Evolutionary conservation across 139 green algal genomes (phyloP).

Genomic region (Coelastrella sp.): DNA sequence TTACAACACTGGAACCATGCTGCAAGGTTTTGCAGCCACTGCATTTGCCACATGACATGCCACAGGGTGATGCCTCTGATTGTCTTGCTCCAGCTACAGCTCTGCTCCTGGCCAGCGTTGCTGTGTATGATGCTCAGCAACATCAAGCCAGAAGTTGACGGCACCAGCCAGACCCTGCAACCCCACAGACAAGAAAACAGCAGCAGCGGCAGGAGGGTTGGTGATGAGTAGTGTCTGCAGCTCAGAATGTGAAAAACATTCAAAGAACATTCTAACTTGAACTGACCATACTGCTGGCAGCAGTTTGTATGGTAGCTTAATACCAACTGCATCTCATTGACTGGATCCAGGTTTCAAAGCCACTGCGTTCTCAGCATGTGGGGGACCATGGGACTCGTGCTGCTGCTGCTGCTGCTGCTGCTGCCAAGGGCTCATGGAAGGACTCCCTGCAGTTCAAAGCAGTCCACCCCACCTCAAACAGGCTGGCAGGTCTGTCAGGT

Average conservation of each 20-base stretch:
- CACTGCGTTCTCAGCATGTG: too few relatives aligned
- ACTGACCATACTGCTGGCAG: not conserved
- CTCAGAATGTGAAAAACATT: not conserved
- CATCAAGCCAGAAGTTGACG: constrained; percentile 67
- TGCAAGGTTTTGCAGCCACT: too few relatives aligned
- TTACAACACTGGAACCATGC: too few relatives aligned
- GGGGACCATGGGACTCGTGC: too few relatives aligned
- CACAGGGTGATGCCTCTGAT: too few relatives aligned
- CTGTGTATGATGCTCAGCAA: constrained; percentile 45
- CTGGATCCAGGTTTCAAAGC: too few relatives aligned
- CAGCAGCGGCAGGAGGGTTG: constrained; percentile 10
- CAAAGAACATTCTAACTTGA: too few relatives aligned
- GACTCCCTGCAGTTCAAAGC: not conserved
- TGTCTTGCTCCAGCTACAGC: constrained; percentile 2
- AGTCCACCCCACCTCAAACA: constrained; percentile 64
- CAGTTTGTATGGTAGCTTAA: not conserved
- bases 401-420: not conserved
- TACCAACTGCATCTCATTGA: not conserved
- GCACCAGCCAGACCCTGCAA: constrained; percentile 56
- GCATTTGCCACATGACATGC: too few relatives aligned
- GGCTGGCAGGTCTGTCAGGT: constrained; percentile 65
- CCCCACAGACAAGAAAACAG: not conserved
- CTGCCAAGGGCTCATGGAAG: not conserved
- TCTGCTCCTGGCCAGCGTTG: constrained; percentile 56
- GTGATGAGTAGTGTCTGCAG: not conserved